Evolutionary conservation across 805 yeast genomes (phyloP).

Genomic region (Saturnispora halmiae): DNA sequence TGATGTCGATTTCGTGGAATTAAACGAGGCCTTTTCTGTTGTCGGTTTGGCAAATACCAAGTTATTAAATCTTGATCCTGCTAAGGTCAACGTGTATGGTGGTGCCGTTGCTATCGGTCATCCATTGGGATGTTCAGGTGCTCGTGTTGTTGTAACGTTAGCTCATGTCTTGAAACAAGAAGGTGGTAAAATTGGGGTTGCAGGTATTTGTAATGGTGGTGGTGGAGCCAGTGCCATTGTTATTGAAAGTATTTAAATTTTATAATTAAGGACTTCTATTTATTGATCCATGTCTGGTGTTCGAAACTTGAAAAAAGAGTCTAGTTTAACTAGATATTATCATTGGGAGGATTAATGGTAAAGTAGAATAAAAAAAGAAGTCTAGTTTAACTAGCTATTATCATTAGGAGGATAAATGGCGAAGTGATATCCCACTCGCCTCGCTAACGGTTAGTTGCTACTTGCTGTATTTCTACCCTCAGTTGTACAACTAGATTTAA

Average conservation of each 20-base stretch:
- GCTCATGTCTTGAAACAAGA: constrained; percentile 75
- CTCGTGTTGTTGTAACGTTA: constrained; percentile 84
- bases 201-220: constrained; percentile 98
- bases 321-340: too few relatives aligned
- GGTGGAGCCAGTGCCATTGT: constrained; percentile 97
- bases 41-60: constrained; percentile 88
- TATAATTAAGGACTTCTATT: background rate
- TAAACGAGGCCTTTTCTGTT: constrained; percentile 96
- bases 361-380: constrained; percentile 4
- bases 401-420: constrained; percentile 23
- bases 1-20: constrained; percentile 84
- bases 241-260: constrained; percentile 28
- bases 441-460: constrained; percentile 33
- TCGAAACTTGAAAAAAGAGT: too few relatives aligned
- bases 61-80: constrained; percentile 50
- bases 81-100: constrained; percentile 80
- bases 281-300: background rate
- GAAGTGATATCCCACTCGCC: constrained; percentile 33
- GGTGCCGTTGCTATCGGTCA: constrained; percentile 96
- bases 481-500: constrained; percentile 29
- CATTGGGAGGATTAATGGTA: too few relatives aligned
- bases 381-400: background rate
- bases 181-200: constrained; percentile 80
- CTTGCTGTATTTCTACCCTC: constrained; percentile 39
- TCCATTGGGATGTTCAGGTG: constrained; percentile 95